A percentile compares a stretch with the other conserved stretches of the same genome.
Evolutionary conservation across 148 eudicot species (phyloP).

Genomic region (Chenopodium suecicum): DNA sequence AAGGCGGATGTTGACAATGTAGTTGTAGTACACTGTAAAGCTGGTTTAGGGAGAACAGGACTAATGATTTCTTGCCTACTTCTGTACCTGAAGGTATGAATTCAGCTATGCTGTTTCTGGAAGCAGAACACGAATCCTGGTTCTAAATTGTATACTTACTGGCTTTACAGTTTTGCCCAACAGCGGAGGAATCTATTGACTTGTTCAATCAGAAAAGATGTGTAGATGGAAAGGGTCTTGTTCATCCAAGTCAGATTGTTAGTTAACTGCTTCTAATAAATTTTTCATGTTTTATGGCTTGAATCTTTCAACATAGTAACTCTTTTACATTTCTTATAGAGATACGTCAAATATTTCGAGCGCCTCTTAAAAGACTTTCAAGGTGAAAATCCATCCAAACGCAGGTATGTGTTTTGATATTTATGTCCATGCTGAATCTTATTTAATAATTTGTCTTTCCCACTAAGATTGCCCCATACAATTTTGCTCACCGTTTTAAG

Average conservation of each 20-base stretch:
- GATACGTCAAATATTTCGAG: slow-evolving; percentile 93
- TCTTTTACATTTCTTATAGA: slow-evolving; percentile 39
- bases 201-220: slow-evolving; percentile 92
- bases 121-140: slow-evolving; percentile 6
- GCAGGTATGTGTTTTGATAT: slow-evolving; percentile 51
- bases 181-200: slow-evolving; percentile 82
- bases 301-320: slow-evolving; percentile 1
- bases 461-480: too few relatives aligned
- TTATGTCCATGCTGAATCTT: slow-evolving; percentile 10
- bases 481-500: too few relatives aligned
- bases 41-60: slow-evolving; percentile 96
- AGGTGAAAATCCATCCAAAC: slow-evolving; percentile 67
- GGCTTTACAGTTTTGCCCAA: slow-evolving; percentile 71
- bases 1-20: slow-evolving; percentile 86
- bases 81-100: slow-evolving; percentile 72
- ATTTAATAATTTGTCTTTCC: too few relatives aligned
- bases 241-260: slow-evolving; percentile 92
- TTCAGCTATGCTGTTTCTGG: slow-evolving; percentile 9
- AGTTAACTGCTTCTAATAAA: slow-evolving; percentile 35
- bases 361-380: slow-evolving; percentile 50
- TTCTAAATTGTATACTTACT: slow-evolving; percentile 15
- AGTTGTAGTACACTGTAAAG: slow-evolving; percentile 94
- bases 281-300: background rate
- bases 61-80: slow-evolving; percentile 92
- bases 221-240: slow-evolving; percentile 85